These are phyloP conservation scores for Cyberlindnera xylosilytica DNA, from an alignment of 805 yeast species.

Conservation along the genomic window DNA sequence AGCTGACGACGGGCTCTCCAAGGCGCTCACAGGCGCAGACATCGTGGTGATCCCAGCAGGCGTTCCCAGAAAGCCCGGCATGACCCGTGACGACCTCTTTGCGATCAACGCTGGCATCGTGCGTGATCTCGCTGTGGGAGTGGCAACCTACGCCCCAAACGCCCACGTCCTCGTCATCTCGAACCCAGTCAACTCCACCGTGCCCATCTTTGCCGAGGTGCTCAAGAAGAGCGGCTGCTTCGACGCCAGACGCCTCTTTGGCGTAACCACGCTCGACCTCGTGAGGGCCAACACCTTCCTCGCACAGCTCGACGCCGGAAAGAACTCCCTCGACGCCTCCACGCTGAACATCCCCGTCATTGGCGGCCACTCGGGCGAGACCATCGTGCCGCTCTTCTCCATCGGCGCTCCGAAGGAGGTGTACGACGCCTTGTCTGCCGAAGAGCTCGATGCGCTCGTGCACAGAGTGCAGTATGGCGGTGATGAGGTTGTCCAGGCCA, in stretches of 20 bases:
- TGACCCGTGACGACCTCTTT: conserved; percentile 85
- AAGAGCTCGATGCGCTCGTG: conserved; percentile 56
- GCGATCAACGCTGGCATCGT: conserved; percentile 82
- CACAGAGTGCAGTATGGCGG: conserved; percentile 85
- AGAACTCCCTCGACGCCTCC: conserved; percentile 15
- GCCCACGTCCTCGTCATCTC: conserved; percentile 69
- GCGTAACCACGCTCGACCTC: conserved; percentile 80
- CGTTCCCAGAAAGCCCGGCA: conserved; percentile 87
- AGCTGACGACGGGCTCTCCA: conserved; percentile 60
- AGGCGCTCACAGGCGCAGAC: conserved; percentile 76
- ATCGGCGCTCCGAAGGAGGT: conserved; percentile 40
- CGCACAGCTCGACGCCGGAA: conserved; percentile 19
- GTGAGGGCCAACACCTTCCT: conserved; percentile 67
- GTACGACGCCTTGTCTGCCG: conserved; percentile 42
- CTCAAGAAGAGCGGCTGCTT: conserved; percentile 67
- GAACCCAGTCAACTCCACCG: conserved; percentile 83
- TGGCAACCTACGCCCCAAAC: conserved; percentile 63
- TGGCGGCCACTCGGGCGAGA: conserved; percentile 85
- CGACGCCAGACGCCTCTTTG: conserved; percentile 74
- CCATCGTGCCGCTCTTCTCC: conserved; percentile 74
- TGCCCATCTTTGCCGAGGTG: conserved; percentile 80
- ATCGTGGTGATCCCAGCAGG: conserved; percentile 89
- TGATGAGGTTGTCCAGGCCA: conserved; percentile 85
- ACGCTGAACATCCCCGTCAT: conserved; percentile 59
- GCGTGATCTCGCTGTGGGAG: conserved; percentile 68